Evolutionary conservation across 1,284 basidiomycete species (phyloP).

Genomic region (Sporisorium iseilematis-ciliati): DNA sequence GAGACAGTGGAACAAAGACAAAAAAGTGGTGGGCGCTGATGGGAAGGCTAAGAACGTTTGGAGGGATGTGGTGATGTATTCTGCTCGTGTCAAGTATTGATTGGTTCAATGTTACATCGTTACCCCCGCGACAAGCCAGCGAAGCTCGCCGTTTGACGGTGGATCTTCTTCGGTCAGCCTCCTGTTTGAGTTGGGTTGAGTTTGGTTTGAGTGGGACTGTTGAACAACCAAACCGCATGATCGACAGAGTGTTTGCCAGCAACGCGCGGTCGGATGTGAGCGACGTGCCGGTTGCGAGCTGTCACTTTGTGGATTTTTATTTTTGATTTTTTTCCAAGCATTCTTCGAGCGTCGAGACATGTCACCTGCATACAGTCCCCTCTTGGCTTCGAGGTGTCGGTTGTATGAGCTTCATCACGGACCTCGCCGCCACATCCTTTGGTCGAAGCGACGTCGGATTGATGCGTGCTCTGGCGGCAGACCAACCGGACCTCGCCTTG

Average conservation of each 20-base stretch:
- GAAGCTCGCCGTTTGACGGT: not conserved
- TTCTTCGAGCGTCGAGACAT: conserved; percentile 26
- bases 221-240: conserved; percentile 1
- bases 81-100: conserved; percentile 53
- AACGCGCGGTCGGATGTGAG: conserved; percentile 3
- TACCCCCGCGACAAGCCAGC: not conserved
- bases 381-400: conserved; percentile 1
- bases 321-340: conserved; percentile 4
- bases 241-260: not conserved
- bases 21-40: conserved; percentile 28
- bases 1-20: conserved; percentile 38
- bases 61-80: conserved; percentile 49
- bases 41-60: conserved; percentile 29
- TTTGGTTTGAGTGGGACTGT: not conserved
- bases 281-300: conserved; percentile 10
- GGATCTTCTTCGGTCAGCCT: not conserved
- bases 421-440: not conserved
- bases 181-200: not conserved
- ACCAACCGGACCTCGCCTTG: not conserved
- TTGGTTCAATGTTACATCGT: not conserved
- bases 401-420: not conserved
- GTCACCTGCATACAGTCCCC: conserved; percentile 22
- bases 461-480: not conserved
- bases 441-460: not conserved
- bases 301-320: not conserved